Evolutionary conservation across 2,329 filamentous ascomycete genomes (phyloP).

Genomic region (Purpureocillium takamizusanense): DNA sequence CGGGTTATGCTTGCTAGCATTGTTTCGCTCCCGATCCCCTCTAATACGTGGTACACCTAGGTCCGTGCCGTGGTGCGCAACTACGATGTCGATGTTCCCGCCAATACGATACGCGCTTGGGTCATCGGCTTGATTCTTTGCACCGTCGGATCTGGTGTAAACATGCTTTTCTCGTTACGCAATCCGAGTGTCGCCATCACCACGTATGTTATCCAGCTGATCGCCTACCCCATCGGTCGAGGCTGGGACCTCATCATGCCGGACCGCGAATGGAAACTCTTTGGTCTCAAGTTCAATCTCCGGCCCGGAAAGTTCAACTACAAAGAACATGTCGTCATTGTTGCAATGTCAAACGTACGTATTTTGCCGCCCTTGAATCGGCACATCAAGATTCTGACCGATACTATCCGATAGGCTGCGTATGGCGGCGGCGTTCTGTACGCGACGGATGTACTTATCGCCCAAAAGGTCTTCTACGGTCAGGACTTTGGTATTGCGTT

Average conservation of each 20-base stretch:
- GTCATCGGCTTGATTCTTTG: slow-evolving; percentile 51
- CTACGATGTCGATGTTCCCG: slow-evolving; percentile 54
- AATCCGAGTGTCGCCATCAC: slow-evolving; percentile 51
- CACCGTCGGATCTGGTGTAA: slow-evolving; percentile 52
- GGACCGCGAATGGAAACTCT: slow-evolving; percentile 39
- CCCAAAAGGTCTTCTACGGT: slow-evolving; percentile 47
- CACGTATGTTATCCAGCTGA: slow-evolving; percentile 53
- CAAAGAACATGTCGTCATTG: slow-evolving; percentile 54
- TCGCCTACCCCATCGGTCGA: slow-evolving; percentile 50
- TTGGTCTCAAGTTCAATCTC: slow-evolving; percentile 46
- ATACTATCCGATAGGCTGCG: slow-evolving; percentile 31
- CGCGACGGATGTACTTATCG: slow-evolving; percentile 39
- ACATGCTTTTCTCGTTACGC: slow-evolving; percentile 52
- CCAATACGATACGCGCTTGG: slow-evolving; percentile 58
- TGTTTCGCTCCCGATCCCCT: too few species aligned
- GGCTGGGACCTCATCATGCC: slow-evolving; percentile 48
- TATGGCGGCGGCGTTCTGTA: slow-evolving; percentile 50
- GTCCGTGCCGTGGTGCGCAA: slow-evolving; percentile 58
- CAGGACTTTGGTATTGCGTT: slow-evolving; percentile 47
- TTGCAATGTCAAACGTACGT: slow-evolving; percentile 55
- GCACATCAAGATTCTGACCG: neutral
- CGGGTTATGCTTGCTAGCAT: too few species aligned
- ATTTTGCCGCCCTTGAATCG: neutral
- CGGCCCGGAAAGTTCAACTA: slow-evolving; percentile 50
- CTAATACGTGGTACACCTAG: slow-evolving; percentile 19